Conservation (phyloP, 2,329 filamentous ascomycete genomes). For the Pyricularia grisea region DNA sequence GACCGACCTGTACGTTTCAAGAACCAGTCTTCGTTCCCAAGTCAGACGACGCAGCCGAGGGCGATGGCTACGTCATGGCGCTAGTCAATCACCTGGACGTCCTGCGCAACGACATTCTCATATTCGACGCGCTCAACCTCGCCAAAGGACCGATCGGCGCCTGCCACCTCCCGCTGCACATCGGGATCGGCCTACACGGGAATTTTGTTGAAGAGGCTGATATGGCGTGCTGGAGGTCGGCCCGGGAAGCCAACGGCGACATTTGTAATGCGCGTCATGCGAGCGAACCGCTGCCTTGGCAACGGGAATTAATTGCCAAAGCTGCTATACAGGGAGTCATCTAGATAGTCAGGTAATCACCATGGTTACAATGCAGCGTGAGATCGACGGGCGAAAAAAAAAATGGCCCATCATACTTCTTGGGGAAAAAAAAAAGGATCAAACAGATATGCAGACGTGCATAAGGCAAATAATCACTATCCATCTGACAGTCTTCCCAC, state of each 20-base stretch:
- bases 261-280: slow-evolving; percentile 28
- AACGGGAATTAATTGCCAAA: slow-evolving; percentile 11
- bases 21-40: slow-evolving; percentile 43
- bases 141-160: slow-evolving; percentile 27
- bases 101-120: slow-evolving; percentile 31
- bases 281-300: slow-evolving; percentile 27
- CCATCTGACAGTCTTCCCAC: not conserved
- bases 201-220: slow-evolving; percentile 31
- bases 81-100: slow-evolving; percentile 35
- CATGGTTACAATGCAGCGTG: not conserved
- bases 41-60: slow-evolving; percentile 28
- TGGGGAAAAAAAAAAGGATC: too few species aligned
- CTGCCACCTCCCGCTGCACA: slow-evolving; percentile 28
- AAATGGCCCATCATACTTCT: too few species aligned
- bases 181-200: slow-evolving; percentile 31
- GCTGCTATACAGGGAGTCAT: not conserved
- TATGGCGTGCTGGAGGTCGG: slow-evolving; percentile 30
- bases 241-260: slow-evolving; percentile 23
- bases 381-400: too few species aligned
- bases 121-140: slow-evolving; percentile 30
- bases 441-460: too few species aligned
- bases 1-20: slow-evolving; percentile 36
- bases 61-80: slow-evolving; percentile 39
- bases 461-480: not conserved
- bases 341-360: not conserved